Evolutionary conservation across 306 rosid genomes (phyloP).

Genomic region (Notholithocarpus densiflorus): DNA sequence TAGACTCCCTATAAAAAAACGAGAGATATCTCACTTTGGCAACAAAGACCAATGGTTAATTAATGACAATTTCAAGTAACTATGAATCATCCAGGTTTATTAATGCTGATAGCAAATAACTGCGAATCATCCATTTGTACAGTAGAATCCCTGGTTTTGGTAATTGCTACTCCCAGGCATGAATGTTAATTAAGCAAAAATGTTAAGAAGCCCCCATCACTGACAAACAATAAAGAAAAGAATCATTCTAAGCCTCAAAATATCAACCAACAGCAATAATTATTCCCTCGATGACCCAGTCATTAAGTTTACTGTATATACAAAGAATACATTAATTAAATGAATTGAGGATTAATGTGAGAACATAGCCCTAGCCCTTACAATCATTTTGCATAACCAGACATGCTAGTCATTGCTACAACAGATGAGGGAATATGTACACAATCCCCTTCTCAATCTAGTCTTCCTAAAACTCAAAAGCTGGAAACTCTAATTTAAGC

Average conservation of each 20-base stretch:
- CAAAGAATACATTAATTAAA: neutral
- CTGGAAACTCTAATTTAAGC: constrained; percentile 21
- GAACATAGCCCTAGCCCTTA: constrained; percentile 6
- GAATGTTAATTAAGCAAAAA: neutral
- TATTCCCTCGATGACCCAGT: neutral
- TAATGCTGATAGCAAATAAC: no score
- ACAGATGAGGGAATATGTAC: constrained; percentile 14
- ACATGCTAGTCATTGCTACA: constrained; percentile 12
- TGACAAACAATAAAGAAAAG: neutral
- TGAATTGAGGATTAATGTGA: constrained; percentile 1
- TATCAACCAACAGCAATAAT: neutral
- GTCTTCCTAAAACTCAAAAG: constrained; percentile 27
- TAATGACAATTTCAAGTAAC: no score
- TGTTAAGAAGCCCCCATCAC: neutral
- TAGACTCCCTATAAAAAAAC: no score
- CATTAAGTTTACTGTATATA: constrained; percentile 1
- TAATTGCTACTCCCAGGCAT: neutral
- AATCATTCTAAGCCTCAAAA: neutral
- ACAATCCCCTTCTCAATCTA: constrained; percentile 24
- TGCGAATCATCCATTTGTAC: neutral
- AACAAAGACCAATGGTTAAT: no score
- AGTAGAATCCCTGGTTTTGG: neutral
- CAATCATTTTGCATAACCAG: neutral
- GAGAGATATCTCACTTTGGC: no score
- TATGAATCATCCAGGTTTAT: neutral